Evolutionary conservation across 768 basidiomycete genomes (phyloP), one percentile per base, ranked within the genome.

Genomic region (Phanerochaete sordida): DNA sequence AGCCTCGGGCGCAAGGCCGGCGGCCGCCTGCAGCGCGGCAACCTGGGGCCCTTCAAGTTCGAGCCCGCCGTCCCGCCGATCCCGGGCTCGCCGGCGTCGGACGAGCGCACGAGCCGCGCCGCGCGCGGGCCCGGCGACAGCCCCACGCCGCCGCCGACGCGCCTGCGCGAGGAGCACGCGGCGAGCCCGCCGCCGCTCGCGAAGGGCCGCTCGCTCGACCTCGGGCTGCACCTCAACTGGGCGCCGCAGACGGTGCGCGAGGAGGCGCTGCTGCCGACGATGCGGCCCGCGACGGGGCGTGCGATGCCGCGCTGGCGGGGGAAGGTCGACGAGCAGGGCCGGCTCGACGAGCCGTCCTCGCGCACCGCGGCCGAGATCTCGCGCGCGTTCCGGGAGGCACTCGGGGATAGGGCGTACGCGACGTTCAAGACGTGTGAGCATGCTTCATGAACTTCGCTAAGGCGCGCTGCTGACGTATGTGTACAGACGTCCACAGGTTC

Each of bases 131-230:
- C 39, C 11, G 19, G 39, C 39, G 39, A 43, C 19, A 4, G 39
- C 19, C 8, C 39, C 8, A 6, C 39, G 8, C 39, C 39, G 11
- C 39, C 39, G 19, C 39, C 56, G 12, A 50, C 66, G 23, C 61
- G 57, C n/a, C 46, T 57, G n/a, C 27, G 61, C 45, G 62, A 63
- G 45, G 66, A 64, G 24, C 58, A 64, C 2, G 39, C 33, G 68
- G 68, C 61, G 64, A 7, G 33, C 33, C 7, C 33, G 33, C n/a
- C 33, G 33, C 33, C 6, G 7, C 33, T 13, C 7, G 71, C 56
- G 74, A 88, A 86, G 68, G 87, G 88, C 1, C 85, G 87, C 26
- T 90, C 88, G 26, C 72, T 91, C 37, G 89, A 90, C 69, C 79
- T 90, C 9, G 84, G 84, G 1, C 70, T 90, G 16, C 87, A 86